phyloP scores from a whole-genome alignment of 2,329 filamentous ascomycete species.

The Penicillium capsulatum region DNA sequence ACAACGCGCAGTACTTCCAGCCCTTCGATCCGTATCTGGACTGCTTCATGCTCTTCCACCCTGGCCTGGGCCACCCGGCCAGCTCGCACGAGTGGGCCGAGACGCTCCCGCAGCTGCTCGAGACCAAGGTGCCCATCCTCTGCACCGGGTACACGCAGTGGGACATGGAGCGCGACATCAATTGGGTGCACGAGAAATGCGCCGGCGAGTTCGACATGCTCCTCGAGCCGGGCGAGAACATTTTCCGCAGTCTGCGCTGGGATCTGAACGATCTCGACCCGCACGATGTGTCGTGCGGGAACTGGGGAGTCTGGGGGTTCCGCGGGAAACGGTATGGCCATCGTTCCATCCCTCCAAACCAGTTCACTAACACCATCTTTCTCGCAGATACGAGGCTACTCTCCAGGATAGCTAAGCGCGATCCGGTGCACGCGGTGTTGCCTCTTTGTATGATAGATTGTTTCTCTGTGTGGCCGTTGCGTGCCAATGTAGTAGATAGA shows the following conservation, averaged over 20 bases:
- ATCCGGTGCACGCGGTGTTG: too few relatives aligned
- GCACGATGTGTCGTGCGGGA: slow-evolving; percentile 88
- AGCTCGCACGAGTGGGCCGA: slow-evolving; percentile 91
- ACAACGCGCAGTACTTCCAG: slow-evolving; percentile 83
- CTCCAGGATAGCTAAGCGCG: slow-evolving; percentile 20
- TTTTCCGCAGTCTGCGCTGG: slow-evolving; percentile 90
- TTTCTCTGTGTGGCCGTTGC: background rate
- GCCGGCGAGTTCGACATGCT: slow-evolving; percentile 88
- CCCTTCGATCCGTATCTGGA: slow-evolving; percentile 99
- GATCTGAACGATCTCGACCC: slow-evolving; percentile 94
- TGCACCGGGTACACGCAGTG: slow-evolving; percentile 94
- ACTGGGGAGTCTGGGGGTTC: slow-evolving; percentile 97
- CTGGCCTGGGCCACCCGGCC: slow-evolving; percentile 88
- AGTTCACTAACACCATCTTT: slow-evolving; percentile 11
- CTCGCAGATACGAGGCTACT: slow-evolving; percentile 38
- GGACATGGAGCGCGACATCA: slow-evolving; percentile 89
- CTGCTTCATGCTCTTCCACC: slow-evolving; percentile 95
- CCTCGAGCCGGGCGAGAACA: slow-evolving; percentile 88
- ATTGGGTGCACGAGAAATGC: slow-evolving; percentile 82
- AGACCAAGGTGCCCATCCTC: slow-evolving; percentile 93
- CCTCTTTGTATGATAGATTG: too few relatives aligned
- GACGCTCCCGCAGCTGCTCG: slow-evolving; percentile 80
- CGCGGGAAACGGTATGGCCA: slow-evolving; percentile 80
- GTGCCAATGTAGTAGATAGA: slow-evolving; percentile 6
- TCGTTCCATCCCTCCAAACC: background rate